Percentiles rank a stretch among this genome's conserved stretches.
These are phyloP conservation scores for Posidonia oceanica DNA, from an alignment of 116 monocot genomes.

Conservation along the genomic window DNA sequence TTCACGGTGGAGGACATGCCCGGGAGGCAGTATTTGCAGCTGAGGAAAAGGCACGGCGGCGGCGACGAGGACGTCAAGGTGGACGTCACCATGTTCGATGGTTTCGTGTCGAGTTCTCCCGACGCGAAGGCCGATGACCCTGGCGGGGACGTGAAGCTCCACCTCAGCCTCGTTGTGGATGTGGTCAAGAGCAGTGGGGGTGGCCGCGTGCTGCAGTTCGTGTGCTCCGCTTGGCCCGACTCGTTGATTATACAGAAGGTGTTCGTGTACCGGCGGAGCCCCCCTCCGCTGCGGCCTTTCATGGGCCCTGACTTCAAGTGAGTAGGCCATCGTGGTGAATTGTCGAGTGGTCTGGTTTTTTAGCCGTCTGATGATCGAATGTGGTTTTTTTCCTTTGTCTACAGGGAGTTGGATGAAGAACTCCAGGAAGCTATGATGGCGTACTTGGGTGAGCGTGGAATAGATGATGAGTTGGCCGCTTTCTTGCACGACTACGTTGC, in stretches of 20 bases:
- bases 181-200: constrained; percentile 33
- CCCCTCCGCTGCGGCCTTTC: constrained; percentile 22
- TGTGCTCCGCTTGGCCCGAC: constrained; percentile 85
- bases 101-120: constrained; percentile 19
- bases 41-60: constrained; percentile 17
- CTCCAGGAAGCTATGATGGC: constrained; percentile 42
- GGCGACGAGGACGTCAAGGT: constrained; percentile 61
- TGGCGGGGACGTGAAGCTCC: constrained; percentile 24
- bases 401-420: constrained; percentile 79
- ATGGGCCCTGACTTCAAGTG: constrained; percentile 77
- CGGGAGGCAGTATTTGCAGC: constrained; percentile 60
- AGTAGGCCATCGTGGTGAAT: not conserved
- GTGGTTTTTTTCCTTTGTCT: not conserved
- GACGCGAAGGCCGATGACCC: constrained; percentile 14
- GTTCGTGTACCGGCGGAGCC: constrained; percentile 18
- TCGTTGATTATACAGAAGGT: constrained; percentile 62
- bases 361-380: not conserved
- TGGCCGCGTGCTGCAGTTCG: constrained; percentile 32
- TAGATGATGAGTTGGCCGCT: constrained; percentile 78
- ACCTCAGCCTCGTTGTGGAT: constrained; percentile 70
- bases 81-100: constrained; percentile 72
- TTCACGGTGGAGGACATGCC: constrained; percentile 57
- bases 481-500: constrained; percentile 71
- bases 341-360: not conserved
- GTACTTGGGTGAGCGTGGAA: constrained; percentile 71